phyloP scores from a whole-genome alignment of 441 rosid species.

The Euphorbia schlechtendalii region DNA sequence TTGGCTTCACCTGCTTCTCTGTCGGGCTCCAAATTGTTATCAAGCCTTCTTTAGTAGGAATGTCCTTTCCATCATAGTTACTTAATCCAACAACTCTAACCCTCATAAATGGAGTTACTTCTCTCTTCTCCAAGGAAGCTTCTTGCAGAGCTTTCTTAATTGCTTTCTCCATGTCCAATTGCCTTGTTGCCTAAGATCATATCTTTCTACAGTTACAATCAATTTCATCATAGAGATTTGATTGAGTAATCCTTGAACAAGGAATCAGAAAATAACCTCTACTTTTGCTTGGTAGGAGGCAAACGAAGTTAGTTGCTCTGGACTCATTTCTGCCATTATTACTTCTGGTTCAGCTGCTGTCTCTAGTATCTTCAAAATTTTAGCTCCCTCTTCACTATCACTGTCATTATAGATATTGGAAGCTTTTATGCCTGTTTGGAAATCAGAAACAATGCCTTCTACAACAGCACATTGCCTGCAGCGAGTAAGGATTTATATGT shows the following conservation, averaged over 20 bases:
- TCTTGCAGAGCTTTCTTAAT: slow-evolving; percentile 62
- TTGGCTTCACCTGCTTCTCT: slow-evolving; percentile 64
- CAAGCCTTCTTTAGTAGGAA: slow-evolving; percentile 57
- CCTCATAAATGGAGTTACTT: slow-evolving; percentile 84
- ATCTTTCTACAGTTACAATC: slow-evolving; percentile 21
- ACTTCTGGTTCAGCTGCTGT: slow-evolving; percentile 87
- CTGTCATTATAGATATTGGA: slow-evolving; percentile 42
- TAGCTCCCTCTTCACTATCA: slow-evolving; percentile 88
- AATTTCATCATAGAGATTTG: slow-evolving; percentile 12
- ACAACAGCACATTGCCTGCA: slow-evolving; percentile 58
- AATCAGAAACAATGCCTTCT: slow-evolving; percentile 66
- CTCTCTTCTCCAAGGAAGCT: slow-evolving; percentile 69
- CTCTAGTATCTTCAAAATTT: slow-evolving; percentile 65
- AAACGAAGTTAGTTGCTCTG: slow-evolving; percentile 70
- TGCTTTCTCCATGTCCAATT: slow-evolving; percentile 52
- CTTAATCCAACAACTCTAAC: slow-evolving; percentile 74
- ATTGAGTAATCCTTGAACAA: slow-evolving; percentile 8
- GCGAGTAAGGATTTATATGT: slow-evolving; percentile 11
- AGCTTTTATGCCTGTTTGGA: slow-evolving; percentile 38
- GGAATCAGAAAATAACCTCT: slow-evolving; percentile 47
- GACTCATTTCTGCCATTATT: slow-evolving; percentile 92
- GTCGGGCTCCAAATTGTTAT: slow-evolving; percentile 94
- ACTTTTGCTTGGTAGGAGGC: slow-evolving; percentile 58
- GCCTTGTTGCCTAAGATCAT: slow-evolving; percentile 52
- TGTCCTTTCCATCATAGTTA: slow-evolving; percentile 27